Percentiles rank a stretch among this genome's conserved stretches.
These are phyloP conservation scores for Trichoderma atroviride DNA, from an alignment of 2,329 filamentous ascomycete species.

Conservation along the genomic window DNA sequence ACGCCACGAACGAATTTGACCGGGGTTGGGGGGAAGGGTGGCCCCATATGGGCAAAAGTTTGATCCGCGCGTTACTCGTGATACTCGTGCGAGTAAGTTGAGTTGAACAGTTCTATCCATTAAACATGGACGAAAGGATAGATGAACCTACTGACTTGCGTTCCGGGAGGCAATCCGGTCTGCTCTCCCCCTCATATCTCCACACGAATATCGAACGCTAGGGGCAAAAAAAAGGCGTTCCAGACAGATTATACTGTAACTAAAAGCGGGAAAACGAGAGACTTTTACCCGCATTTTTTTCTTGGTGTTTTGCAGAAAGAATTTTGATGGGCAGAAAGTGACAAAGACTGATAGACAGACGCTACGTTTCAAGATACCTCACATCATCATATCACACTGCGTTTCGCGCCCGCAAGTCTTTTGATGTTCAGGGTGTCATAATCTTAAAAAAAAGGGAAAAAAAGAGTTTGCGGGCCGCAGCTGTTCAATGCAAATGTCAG, in stretches of 20 bases:
- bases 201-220: neutral
- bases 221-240: neutral
- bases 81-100: neutral
- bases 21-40: neutral
- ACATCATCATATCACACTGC: neutral
- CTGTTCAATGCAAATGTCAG: constrained; percentile 4
- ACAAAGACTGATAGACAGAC: neutral
- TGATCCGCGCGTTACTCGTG: constrained; percentile 9
- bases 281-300: neutral
- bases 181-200: neutral
- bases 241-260: neutral
- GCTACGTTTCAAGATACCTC: neutral
- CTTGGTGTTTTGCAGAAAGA: neutral
- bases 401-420: neutral
- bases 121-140: neutral
- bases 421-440: neutral
- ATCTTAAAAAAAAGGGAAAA: neutral
- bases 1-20: constrained; percentile 1
- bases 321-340: too few relatives aligned
- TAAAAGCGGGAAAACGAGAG: neutral
- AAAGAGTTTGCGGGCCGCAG: constrained; percentile 4
- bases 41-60: constrained; percentile 1
- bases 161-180: neutral
- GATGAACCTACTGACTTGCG: neutral
- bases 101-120: neutral